These are phyloP conservation scores for Tetrahymena thermophila DNA, from an alignment of 73 alveolate species.

Conservation along the genomic window DNA sequence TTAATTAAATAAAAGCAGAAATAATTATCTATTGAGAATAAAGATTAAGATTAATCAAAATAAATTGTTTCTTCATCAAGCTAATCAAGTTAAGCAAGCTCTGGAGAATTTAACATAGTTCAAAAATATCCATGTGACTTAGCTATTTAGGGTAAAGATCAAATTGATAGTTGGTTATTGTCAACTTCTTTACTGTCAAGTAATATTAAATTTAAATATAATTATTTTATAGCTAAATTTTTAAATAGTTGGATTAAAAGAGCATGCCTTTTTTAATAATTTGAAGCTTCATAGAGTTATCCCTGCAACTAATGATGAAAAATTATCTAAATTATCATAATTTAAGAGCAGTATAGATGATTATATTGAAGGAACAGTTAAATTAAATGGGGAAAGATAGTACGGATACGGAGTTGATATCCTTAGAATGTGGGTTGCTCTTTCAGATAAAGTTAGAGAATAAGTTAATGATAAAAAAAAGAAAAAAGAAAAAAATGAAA, in stretches of 20 bases:
- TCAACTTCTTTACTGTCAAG: background rate
- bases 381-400: slow-evolving; percentile 44
- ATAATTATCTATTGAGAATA: background rate
- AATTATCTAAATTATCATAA: background rate
- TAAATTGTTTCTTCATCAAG: background rate
- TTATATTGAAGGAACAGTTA: slow-evolving; percentile 57
- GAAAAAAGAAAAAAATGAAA: background rate
- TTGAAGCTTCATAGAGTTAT: background rate
- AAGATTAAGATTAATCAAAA: background rate
- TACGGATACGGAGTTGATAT: slow-evolving; percentile 78
- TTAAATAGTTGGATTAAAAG: background rate
- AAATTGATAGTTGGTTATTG: background rate
- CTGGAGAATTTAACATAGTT: background rate
- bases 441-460: slow-evolving; percentile 30
- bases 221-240: too few relatives aligned
- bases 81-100: background rate
- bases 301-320: background rate
- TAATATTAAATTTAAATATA: background rate
- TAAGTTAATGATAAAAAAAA: background rate
- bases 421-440: slow-evolving; percentile 58
- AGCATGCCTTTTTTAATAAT: background rate
- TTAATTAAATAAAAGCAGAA: background rate
- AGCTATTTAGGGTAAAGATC: background rate
- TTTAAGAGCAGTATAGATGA: slow-evolving; percentile 11
- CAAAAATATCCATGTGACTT: background rate